Evolutionary conservation across 129 eudicot species (phyloP).

Genomic region (Glebionis coronaria): DNA sequence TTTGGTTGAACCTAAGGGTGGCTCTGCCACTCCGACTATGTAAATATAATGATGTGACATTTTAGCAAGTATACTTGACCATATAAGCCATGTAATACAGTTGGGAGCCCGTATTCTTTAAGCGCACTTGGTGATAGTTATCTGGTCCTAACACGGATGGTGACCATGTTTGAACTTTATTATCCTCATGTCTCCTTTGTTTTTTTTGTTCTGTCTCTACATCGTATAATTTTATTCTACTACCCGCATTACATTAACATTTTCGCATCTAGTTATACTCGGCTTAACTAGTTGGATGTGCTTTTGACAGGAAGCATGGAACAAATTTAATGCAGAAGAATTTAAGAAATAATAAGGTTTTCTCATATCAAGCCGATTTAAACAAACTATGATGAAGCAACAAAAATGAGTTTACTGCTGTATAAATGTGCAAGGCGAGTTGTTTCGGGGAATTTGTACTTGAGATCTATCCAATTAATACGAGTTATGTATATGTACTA

Average conservation of each 20-base stretch:
- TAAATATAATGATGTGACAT: too few relatives aligned
- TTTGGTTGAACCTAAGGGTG: too few relatives aligned
- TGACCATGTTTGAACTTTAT: too few relatives aligned
- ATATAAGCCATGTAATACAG: too few relatives aligned
- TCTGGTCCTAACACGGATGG: too few relatives aligned
- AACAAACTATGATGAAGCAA: slow-evolving; percentile 7
- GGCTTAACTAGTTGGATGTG: neutral
- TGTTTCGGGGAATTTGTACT: slow-evolving; percentile 25
- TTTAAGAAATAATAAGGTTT: slow-evolving; percentile 42
- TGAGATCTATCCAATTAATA: slow-evolving; percentile 24
- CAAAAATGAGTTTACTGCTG: slow-evolving; percentile 19
- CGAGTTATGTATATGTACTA: slow-evolving; percentile 22
- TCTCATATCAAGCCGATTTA: neutral
- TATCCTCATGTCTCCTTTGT: too few relatives aligned
- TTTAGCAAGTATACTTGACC: too few relatives aligned
- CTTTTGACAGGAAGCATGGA: slow-evolving; percentile 73
- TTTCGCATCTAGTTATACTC: too few relatives aligned
- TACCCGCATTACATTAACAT: neutral
- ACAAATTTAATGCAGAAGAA: slow-evolving; percentile 77
- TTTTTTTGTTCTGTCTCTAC: too few relatives aligned
- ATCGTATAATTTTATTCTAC: neutral
- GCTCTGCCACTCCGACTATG: too few relatives aligned
- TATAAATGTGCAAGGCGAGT: slow-evolving; percentile 28
- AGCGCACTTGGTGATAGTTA: too few relatives aligned
- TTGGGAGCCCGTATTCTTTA: too few relatives aligned